Conservation (phyloP, 2,329 filamentous ascomycete species). For the Zasmidium citrigriseum region DNA sequence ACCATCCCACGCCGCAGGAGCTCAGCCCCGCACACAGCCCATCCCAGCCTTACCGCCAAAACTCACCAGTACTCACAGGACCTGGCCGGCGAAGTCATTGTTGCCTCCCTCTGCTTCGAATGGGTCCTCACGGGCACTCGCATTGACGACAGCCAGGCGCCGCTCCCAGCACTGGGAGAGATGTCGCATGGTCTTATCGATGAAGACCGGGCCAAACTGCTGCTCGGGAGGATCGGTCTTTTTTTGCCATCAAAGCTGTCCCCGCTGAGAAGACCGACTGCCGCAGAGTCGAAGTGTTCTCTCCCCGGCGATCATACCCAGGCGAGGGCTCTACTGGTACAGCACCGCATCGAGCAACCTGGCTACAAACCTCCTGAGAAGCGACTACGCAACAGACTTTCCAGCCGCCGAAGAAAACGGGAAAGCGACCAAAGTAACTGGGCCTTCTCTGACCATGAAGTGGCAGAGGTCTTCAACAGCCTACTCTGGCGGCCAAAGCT, state of each 20-base stretch:
- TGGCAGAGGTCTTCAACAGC: neutral
- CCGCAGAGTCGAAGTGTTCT: neutral
- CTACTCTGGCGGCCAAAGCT: neutral
- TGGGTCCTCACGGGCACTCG: too few species aligned
- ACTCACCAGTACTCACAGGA: too few species aligned
- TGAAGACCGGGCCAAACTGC: neutral
- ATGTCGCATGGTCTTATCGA: too few species aligned
- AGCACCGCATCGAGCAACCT: neutral
- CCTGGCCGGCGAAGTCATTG: too few species aligned
- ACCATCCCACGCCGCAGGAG: too few species aligned
- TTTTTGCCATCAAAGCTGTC: neutral
- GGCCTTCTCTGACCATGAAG: neutral
- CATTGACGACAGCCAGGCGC: too few species aligned
- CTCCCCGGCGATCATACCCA: neutral
- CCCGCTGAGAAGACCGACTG: neutral
- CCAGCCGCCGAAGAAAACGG: neutral
- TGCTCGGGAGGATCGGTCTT: neutral
- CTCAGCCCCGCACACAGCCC: too few species aligned
- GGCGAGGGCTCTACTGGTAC: neutral
- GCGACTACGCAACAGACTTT: neutral
- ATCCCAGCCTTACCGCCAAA: too few species aligned
- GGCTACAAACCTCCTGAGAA: neutral
- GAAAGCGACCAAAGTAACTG: neutral
- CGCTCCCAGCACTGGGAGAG: too few species aligned
- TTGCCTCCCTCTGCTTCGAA: too few species aligned